Evolutionary conservation across 2,329 filamentous ascomycete species (phyloP).

Genomic region (Aspergillus sp.): DNA sequence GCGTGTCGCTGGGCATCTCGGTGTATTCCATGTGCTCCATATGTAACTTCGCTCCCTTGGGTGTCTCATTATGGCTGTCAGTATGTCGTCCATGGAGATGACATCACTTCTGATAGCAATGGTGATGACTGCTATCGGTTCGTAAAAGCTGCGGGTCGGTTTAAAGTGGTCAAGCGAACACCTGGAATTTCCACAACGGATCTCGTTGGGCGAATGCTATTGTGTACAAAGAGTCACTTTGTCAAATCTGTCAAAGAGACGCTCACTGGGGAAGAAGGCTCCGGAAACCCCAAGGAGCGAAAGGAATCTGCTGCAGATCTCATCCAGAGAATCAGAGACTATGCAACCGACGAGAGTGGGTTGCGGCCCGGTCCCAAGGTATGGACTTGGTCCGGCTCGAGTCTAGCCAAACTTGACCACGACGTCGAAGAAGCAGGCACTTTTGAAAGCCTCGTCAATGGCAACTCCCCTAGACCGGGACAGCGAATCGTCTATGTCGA

Average conservation of each 20-base stretch:
- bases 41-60: conserved; percentile 89
- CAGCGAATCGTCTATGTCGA: conserved; percentile 92
- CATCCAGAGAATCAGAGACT: conserved; percentile 68
- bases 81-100: conserved; percentile 93
- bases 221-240: conserved; percentile 92
- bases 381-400: conserved; percentile 63
- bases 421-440: conserved; percentile 52
- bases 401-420: conserved; percentile 27
- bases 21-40: conserved; percentile 77
- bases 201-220: conserved; percentile 92
- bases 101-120: conserved; percentile 88
- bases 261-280: conserved; percentile 64
- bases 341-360: conserved; percentile 79
- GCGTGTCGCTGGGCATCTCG: conserved; percentile 91
- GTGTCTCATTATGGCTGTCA: conserved; percentile 91
- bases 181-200: conserved; percentile 96
- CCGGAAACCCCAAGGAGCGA: conserved; percentile 60
- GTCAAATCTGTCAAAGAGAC: conserved; percentile 67
- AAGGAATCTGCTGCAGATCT: conserved; percentile 58
- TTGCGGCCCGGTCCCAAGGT: conserved; percentile 71
- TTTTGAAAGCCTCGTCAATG: conserved; percentile 62
- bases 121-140: conserved; percentile 97
- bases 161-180: conserved; percentile 94
- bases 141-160: conserved; percentile 85
- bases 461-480: conserved; percentile 61